A percentile compares a stretch with the other conserved stretches of the same genome.
Evolutionary conservation across 2,329 filamentous ascomycete genomes (phyloP).

Genomic region (Aspergillus transmontanensis): DNA sequence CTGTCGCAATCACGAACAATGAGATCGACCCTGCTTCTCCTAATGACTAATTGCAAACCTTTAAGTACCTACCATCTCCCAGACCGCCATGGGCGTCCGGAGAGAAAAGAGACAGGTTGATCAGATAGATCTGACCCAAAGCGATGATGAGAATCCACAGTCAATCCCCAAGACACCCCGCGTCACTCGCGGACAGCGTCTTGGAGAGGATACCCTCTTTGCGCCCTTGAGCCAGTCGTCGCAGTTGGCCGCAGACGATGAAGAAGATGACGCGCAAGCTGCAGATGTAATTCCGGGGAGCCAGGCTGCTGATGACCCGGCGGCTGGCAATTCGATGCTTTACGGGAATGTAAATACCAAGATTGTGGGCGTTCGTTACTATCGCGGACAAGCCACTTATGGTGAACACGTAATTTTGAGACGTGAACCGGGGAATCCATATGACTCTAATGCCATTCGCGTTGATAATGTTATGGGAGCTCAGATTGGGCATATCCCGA

Average conservation of each 20-base stretch:
- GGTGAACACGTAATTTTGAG: constrained; percentile 66
- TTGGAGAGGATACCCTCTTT: constrained; percentile 31
- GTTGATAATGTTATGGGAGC: constrained; percentile 73
- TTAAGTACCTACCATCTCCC: neutral
- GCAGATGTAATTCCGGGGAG: constrained; percentile 33
- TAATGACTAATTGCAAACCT: neutral
- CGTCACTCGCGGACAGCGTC: constrained; percentile 27
- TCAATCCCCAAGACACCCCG: constrained; percentile 14
- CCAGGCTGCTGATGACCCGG: constrained; percentile 40
- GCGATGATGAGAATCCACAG: constrained; percentile 20
- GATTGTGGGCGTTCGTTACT: constrained; percentile 65
- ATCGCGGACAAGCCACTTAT: constrained; percentile 62
- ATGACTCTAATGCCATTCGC: constrained; percentile 75
- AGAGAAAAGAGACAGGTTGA: constrained; percentile 26
- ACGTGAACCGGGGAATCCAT: constrained; percentile 69
- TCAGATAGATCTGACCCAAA: constrained; percentile 31
- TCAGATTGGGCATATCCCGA: constrained; percentile 80
- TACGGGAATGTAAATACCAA: constrained; percentile 53
- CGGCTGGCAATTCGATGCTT: constrained; percentile 36
- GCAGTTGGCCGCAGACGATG: constrained; percentile 28
- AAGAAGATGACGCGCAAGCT: constrained; percentile 42
- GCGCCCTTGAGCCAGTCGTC: constrained; percentile 35
- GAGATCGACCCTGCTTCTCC: neutral
- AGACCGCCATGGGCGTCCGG: constrained; percentile 13
- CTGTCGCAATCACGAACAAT: neutral